Conservation (phyloP, 2,329 filamentous ascomycete species). For the Magnaporthiopsis incrustans region DNA sequence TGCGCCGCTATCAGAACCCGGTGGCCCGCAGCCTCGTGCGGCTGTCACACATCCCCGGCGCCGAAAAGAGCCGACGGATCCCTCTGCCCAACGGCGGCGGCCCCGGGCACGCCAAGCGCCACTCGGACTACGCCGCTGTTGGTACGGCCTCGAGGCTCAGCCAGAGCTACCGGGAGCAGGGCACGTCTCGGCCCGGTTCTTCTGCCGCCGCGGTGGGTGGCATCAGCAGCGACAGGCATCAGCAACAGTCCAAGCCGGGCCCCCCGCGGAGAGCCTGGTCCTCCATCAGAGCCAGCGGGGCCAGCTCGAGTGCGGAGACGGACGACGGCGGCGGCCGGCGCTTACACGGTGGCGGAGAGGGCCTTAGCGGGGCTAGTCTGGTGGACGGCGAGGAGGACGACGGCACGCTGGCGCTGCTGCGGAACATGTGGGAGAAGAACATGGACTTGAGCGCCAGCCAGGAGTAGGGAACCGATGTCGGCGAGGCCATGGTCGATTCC, state of each 20-base stretch:
- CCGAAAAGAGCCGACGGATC: constrained; percentile 42
- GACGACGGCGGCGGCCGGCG: constrained; percentile 28
- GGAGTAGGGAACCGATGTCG: constrained; percentile 25
- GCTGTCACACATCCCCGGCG: constrained; percentile 42
- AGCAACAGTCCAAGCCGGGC: constrained; percentile 7
- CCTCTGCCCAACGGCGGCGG: constrained; percentile 27
- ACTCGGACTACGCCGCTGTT: constrained; percentile 15
- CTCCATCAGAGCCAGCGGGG: constrained; percentile 11
- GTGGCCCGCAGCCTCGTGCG: constrained; percentile 54
- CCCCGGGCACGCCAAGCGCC: constrained; percentile 19
- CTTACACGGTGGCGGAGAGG: constrained; percentile 26
- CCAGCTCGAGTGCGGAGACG: constrained; percentile 35
- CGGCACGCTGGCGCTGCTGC: constrained; percentile 40
- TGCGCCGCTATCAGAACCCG: constrained; percentile 64
- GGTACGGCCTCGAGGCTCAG: constrained; percentile 24
- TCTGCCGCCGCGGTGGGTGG: constrained; percentile 6
- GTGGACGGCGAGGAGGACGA: constrained; percentile 39
- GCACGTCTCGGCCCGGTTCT: constrained; percentile 9
- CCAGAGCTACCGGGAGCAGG: constrained; percentile 29
- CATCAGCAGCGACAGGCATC: constrained; percentile 5
- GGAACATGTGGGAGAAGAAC: constrained; percentile 55
- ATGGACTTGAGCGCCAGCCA: constrained; percentile 49
- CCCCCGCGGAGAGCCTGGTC: constrained; percentile 11
- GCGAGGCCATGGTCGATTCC: constrained; percentile 2
- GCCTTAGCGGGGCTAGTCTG: constrained; percentile 41